Conservation (phyloP, 2,329 filamentous ascomycete genomes). For the Pyricularia sp. region DNA sequence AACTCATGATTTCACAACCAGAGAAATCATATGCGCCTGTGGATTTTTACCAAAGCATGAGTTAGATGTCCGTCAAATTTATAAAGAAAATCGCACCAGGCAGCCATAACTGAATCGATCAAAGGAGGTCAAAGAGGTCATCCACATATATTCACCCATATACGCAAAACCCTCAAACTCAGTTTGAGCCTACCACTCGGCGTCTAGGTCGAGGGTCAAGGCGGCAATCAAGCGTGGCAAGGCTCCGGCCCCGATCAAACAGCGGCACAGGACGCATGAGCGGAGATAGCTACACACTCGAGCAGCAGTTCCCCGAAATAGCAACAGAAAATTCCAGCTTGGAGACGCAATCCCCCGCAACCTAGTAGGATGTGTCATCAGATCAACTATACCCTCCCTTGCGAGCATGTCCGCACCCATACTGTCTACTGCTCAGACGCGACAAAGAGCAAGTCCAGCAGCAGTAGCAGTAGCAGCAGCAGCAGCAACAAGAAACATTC, state of each 20-base stretch:
- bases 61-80: not conserved
- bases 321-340: not conserved
- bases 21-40: not conserved
- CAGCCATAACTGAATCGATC: not conserved
- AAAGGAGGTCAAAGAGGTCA: no score
- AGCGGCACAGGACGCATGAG: not conserved
- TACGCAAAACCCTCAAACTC: not conserved
- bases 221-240: not conserved
- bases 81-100: not conserved
- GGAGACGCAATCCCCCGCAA: not conserved
- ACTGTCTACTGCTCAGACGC: conserved; percentile 35
- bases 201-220: not conserved
- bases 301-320: not conserved
- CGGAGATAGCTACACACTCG: not conserved
- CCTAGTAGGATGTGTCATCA: conserved; percentile 34
- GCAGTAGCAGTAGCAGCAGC: conserved; percentile 3
- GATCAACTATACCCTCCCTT: conserved; percentile 38
- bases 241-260: not conserved
- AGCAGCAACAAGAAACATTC: conserved; percentile 1
- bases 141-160: not conserved
- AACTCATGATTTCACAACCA: not conserved
- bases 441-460: conserved; percentile 4
- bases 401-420: conserved; percentile 38
- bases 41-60: not conserved
- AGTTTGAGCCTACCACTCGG: not conserved